Evolutionary conservation across 345 rosid genomes (phyloP).

Genomic region (Psidium friedrichsthalianum): DNA sequence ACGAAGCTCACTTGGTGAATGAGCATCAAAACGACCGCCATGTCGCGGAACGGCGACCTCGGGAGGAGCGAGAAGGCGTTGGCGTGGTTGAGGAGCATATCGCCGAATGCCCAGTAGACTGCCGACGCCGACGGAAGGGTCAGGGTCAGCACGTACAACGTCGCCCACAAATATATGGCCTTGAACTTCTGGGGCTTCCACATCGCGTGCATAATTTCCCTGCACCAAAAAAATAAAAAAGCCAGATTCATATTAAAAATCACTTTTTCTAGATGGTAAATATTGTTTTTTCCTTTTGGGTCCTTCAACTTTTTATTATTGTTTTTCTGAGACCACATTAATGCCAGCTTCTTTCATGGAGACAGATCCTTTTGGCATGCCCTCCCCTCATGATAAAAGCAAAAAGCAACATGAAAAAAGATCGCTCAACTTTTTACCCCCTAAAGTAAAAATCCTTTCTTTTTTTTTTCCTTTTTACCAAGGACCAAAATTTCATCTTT

Average conservation of each 20-base stretch:
- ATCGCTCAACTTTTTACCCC: neutral
- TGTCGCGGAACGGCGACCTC: constrained; percentile 55
- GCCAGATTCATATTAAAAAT: neutral
- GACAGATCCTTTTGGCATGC: neutral
- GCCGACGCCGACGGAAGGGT: constrained; percentile 94
- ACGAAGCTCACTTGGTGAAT: constrained; percentile 59
- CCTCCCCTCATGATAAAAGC: constrained; percentile 16
- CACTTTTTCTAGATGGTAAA: neutral
- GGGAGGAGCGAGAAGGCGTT: constrained; percentile 95
- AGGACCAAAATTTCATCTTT: neutral
- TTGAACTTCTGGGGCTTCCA: constrained; percentile 99
- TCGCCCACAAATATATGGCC: constrained; percentile 77
- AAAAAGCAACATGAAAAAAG: constrained; percentile 23
- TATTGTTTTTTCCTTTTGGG: neutral
- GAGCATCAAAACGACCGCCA: constrained; percentile 92
- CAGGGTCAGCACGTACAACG: constrained; percentile 80
- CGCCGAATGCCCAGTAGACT: constrained; percentile 97
- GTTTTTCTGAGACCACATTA: neutral
- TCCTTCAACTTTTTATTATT: neutral
- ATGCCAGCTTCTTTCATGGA: neutral
- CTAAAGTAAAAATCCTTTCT: neutral
- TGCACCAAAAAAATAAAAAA: constrained; percentile 3
- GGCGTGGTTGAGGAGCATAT: constrained; percentile 88
- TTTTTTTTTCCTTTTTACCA: neutral
- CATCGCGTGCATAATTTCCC: constrained; percentile 99